Evolutionary conservation across 2,329 filamentous ascomycete genomes (phyloP).

Genomic region (Stachybotrys chartarum): DNA sequence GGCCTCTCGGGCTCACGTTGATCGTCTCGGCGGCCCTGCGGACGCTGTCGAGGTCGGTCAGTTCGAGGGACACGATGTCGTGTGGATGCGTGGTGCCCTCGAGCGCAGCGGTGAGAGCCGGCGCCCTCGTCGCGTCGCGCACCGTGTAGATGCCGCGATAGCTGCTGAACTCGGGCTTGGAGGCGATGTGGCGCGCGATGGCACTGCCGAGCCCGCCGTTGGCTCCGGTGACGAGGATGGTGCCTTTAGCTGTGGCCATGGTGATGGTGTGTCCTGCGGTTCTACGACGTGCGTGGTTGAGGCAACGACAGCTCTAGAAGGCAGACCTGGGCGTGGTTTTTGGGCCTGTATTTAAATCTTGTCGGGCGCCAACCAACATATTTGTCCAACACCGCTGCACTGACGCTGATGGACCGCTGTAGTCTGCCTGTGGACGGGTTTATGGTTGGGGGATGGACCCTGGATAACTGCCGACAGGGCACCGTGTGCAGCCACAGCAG

Average conservation of each 20-base stretch:
- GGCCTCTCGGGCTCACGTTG: conserved; percentile 9
- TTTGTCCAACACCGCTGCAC: too few relatives aligned
- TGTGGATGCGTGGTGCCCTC: conserved; percentile 16
- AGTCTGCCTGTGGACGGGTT: too few relatives aligned
- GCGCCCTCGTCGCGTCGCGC: conserved; percentile 22
- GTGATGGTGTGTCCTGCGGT: background rate
- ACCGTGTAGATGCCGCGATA: conserved; percentile 29
- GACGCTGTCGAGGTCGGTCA: conserved; percentile 18
- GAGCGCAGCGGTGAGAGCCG: conserved; percentile 17
- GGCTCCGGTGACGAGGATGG: conserved; percentile 28
- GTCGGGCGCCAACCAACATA: too few relatives aligned
- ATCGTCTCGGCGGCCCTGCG: conserved; percentile 17
- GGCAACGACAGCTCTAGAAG: too few relatives aligned
- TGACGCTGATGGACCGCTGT: too few relatives aligned
- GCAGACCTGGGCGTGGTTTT: too few relatives aligned
- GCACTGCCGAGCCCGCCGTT: conserved; percentile 31
- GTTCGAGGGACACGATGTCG: conserved; percentile 24
- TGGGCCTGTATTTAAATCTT: too few relatives aligned
- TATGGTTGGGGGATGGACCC: too few relatives aligned
- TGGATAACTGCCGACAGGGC: too few relatives aligned
- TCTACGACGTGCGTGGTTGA: too few relatives aligned
- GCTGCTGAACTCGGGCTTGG: conserved; percentile 16
- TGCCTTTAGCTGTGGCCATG: conserved; percentile 11
- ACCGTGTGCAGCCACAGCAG: too few relatives aligned
- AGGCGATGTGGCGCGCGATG: conserved; percentile 21